These are phyloP conservation scores for Holtermannia corniformis DNA, from an alignment of 768 basidiomycete species.

Conservation along the genomic window DNA sequence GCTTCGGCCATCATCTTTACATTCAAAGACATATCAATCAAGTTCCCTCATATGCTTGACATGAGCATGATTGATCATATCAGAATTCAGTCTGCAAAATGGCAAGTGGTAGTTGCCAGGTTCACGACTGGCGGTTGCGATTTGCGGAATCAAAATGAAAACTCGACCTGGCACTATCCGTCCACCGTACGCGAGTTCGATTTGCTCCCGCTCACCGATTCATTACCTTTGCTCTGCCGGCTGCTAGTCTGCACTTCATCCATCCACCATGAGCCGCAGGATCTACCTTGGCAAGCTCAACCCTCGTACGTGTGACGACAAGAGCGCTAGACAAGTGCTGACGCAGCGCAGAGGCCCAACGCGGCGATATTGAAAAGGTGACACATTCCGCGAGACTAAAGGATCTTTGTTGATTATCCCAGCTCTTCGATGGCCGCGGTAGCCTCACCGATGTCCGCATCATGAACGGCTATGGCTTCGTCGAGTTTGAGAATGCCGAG, in stretches of 20 bases:
- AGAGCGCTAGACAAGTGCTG: neutral
- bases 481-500: conserved; percentile 84
- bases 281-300: neutral
- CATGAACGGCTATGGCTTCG: conserved; percentile 95
- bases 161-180: too few species aligned
- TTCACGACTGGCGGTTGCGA: too few species aligned
- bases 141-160: too few species aligned
- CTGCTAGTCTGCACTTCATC: neutral
- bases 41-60: too few species aligned
- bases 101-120: too few species aligned
- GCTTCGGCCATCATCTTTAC: too few species aligned
- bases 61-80: too few species aligned
- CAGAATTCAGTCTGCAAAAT: too few species aligned
- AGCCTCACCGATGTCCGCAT: conserved; percentile 82
- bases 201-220: too few species aligned
- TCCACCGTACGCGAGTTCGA: too few species aligned
- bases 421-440: conserved; percentile 72
- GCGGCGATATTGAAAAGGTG: neutral
- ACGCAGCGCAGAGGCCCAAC: neutral
- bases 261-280: neutral
- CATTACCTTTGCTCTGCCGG: too few species aligned
- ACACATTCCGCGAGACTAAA: neutral
- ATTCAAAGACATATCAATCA: too few species aligned
- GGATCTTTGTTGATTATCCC: neutral
- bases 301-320: neutral